Evolutionary conservation across 2,329 filamentous ascomycete species (phyloP), one percentile per base, ranked within the genome.

Genomic region (Fusarium torulosum): DNA sequence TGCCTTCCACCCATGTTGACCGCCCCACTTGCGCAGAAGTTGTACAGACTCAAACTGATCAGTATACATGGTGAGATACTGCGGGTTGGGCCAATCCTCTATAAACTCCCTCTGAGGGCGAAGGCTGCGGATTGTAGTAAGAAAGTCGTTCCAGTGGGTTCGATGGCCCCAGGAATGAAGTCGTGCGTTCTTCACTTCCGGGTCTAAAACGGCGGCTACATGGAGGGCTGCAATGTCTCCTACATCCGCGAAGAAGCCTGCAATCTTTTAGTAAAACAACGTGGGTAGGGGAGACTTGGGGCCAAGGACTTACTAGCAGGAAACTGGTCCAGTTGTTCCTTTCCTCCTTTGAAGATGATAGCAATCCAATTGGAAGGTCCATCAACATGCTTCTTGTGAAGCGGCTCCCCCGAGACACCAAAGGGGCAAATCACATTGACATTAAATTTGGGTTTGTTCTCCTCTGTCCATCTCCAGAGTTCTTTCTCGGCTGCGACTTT

Each of bases 401-500:
- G 56, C 0, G 69, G 66, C 37, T 70, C 58, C 3, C 71, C 71
- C 7, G 59, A 50, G 1, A 72, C 62, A 15, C 38, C 53, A 2
- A 41, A 46, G 0, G 53, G 62, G 14, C 29, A 21, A 9, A 77
- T 53, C 6, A 61, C 54, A 41, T 76, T 77, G 37, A 75, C 52
- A 3, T 29, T 43, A 49, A 74, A 77, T 10, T 64, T 43, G 0
- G 68, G 75, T 2, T 73, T 71, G 9, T 72, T 57, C 19, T 74
- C 64, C 4, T 74, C 59, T 8, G 67, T 50, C 44, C 74, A 76
- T 17, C 73, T 74, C 75, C 75, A 77, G 5, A 77, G 54, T 7
- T 66, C 74, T 38, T 72, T 71, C 53, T 79, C 78, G 3, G 70
- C 75, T 13, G 60, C 66, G 3, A 69, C 61, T 62, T 80, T 79